Evolutionary conservation across 768 basidiomycete species (phyloP).

Genomic region (Clitopilus passeckerianus): DNA sequence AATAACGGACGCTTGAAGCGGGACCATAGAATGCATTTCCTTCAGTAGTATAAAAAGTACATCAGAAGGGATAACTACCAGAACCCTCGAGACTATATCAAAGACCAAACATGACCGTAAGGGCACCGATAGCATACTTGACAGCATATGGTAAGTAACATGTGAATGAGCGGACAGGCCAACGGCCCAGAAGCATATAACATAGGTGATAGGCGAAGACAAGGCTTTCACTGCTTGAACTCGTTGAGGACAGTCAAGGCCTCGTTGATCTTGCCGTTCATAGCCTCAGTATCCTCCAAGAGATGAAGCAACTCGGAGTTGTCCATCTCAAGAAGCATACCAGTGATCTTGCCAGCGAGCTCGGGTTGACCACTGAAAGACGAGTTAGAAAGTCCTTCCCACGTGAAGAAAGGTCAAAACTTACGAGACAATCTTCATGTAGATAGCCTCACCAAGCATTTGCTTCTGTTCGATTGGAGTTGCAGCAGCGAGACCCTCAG

Average conservation of each 20-base stretch:
- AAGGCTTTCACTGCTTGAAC: slow-evolving; percentile 34
- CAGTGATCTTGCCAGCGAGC: slow-evolving; percentile 96
- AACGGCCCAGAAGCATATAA: slow-evolving; percentile 19
- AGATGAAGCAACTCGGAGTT: slow-evolving; percentile 89
- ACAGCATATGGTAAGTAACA: slow-evolving; percentile 17
- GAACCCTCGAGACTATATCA: slow-evolving; percentile 33
- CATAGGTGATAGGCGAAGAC: background rate
- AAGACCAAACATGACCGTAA: slow-evolving; percentile 12
- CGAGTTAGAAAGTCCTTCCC: slow-evolving; percentile 7
- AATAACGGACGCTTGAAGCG: background rate
- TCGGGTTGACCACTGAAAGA: slow-evolving; percentile 72
- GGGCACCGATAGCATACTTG: background rate
- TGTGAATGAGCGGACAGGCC: slow-evolving; percentile 50
- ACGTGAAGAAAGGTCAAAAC: slow-evolving; percentile 23
- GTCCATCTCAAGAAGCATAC: slow-evolving; percentile 99
- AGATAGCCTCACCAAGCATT: slow-evolving; percentile 95
- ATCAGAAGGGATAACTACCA: slow-evolving; percentile 51
- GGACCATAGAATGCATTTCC: slow-evolving; percentile 20
- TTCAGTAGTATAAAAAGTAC: slow-evolving; percentile 50
- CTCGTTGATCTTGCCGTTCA: slow-evolving; percentile 89
- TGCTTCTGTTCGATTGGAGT: slow-evolving; percentile 94
- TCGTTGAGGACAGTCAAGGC: slow-evolving; percentile 87
- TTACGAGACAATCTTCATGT: slow-evolving; percentile 83
- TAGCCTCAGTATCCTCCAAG: slow-evolving; percentile 74
- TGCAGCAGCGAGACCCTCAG: slow-evolving; percentile 50